Percentiles rank a stretch among this genome's conserved stretches.
Evolutionary conservation across 139 green algal genomes (phyloP).

Genomic region (Picochlorum sp.): DNA sequence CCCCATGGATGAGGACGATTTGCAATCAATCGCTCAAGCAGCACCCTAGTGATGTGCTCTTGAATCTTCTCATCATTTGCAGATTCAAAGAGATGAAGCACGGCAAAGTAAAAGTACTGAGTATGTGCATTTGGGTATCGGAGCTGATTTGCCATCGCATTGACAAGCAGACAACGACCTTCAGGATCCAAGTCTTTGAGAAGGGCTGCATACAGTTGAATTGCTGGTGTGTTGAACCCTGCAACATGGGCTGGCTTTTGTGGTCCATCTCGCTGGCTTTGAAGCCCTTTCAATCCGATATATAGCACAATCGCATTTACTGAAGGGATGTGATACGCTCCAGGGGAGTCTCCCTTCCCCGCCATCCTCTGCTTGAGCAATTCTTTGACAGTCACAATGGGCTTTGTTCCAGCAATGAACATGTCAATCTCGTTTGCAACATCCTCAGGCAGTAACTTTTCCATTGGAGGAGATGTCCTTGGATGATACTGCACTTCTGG

Average conservation of each 20-base stretch:
- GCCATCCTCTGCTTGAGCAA: conserved; percentile 52
- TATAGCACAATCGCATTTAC: conserved; percentile 93
- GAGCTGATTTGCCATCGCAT: conserved; percentile 97
- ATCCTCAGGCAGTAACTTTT: conserved; percentile 31
- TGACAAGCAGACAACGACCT: conserved; percentile 92
- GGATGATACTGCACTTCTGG: conserved; percentile 83
- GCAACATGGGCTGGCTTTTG: conserved; percentile 17
- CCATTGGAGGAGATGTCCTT: conserved; percentile 48
- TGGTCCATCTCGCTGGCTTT: not conserved
- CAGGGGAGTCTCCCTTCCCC: conserved; percentile 19
- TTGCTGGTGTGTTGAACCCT: conserved; percentile 36
- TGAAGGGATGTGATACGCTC: conserved; percentile 69
- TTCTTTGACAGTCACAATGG: conserved; percentile 20
- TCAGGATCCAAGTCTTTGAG: conserved; percentile 75
- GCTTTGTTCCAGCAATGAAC: conserved; percentile 25
- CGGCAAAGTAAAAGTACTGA: conserved; percentile 95
- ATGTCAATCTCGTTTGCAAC: conserved; percentile 64
- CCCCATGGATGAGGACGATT: conserved; percentile 89
- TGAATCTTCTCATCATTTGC: conserved; percentile 56
- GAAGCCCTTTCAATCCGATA: conserved; percentile 56
- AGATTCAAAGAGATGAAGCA: conserved; percentile 89
- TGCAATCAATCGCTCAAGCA: conserved; percentile 98
- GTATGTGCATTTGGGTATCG: conserved; percentile 97
- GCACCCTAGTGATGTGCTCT: conserved; percentile 95
- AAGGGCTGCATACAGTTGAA: conserved; percentile 73